A percentile compares a stretch with the other conserved stretches of the same genome.
phyloP scores from a whole-genome alignment of 495 filamentous ascomycete genomes.

The Friedmanniomyces simplex region DNA sequence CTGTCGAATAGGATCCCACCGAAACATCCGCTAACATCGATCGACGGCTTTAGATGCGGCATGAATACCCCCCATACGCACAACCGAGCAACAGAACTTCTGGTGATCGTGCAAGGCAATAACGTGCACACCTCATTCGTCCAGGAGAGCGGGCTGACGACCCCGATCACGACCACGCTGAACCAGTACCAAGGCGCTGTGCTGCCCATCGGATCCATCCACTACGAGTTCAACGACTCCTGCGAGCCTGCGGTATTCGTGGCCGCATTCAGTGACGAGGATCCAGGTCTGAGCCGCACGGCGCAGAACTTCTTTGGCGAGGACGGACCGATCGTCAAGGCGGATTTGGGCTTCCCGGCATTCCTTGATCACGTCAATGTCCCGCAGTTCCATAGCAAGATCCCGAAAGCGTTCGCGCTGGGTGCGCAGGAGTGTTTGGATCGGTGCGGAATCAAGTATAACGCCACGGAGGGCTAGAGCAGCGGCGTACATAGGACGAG shows the following conservation, averaged over 20 bases:
- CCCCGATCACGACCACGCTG: constrained; percentile 31
- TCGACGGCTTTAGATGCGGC: constrained; percentile 21
- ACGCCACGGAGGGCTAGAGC: neutral
- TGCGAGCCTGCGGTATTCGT: constrained; percentile 42
- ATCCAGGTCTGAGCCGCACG: constrained; percentile 38
- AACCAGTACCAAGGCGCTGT: constrained; percentile 36
- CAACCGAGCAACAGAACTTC: constrained; percentile 39
- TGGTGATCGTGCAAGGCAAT: constrained; percentile 36
- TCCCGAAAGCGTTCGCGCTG: constrained; percentile 38
- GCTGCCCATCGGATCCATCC: constrained; percentile 42
- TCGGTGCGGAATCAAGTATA: constrained; percentile 27
- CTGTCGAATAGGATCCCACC: too few species aligned
- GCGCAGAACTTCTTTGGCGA: constrained; percentile 44
- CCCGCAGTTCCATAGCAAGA: constrained; percentile 33
- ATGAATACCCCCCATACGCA: constrained; percentile 43
- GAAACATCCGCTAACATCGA: neutral
- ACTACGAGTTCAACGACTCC: constrained; percentile 44
- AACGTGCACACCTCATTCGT: constrained; percentile 39
- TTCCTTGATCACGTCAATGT: constrained; percentile 37
- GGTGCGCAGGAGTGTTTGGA: constrained; percentile 39
- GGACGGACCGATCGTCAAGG: constrained; percentile 34
- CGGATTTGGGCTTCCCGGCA: constrained; percentile 34
- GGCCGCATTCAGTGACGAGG: constrained; percentile 39
- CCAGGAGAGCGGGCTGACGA: constrained; percentile 39
- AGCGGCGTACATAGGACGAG: neutral